A percentile compares a stretch with the other conserved stretches of the same genome.
Conservation (phyloP, 768 basidiomycete species). For the Lactarius psammicola region DNA sequence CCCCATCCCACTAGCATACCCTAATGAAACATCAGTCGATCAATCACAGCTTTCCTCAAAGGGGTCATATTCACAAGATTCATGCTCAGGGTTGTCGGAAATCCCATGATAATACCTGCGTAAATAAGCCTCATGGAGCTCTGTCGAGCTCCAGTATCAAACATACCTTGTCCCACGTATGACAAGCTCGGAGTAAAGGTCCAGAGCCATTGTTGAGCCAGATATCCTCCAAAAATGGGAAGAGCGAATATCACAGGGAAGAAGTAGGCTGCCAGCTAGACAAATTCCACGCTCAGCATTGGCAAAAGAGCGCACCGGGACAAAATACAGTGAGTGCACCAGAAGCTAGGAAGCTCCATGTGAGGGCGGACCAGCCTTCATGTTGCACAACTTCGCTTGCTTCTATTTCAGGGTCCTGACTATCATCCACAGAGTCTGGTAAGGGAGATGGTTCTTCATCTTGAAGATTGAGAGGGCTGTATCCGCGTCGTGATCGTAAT, state of each 20-base stretch:
- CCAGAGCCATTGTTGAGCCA: conserved; percentile 91
- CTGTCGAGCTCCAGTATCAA: background rate
- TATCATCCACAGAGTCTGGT: conserved; percentile 18
- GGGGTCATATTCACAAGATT: conserved; percentile 58
- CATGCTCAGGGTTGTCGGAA: conserved; percentile 92
- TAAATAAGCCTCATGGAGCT: conserved; percentile 6
- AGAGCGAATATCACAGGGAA: conserved; percentile 87
- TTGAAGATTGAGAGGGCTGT: conserved; percentile 44
- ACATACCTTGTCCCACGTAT: conserved; percentile 85
- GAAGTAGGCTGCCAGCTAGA: conserved; percentile 80
- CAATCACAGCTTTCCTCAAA: conserved; percentile 11
- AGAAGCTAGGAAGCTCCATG: conserved; percentile 76
- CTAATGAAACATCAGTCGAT: conserved; percentile 38
- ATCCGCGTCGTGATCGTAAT: conserved; percentile 56
- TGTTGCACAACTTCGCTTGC: conserved; percentile 51
- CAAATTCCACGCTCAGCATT: conserved; percentile 6
- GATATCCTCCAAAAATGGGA: conserved; percentile 77
- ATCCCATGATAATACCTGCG: conserved; percentile 94
- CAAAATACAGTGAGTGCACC: conserved; percentile 68
- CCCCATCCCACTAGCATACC: conserved; percentile 99
- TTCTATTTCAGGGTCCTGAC: conserved; percentile 36
- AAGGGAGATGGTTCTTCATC: conserved; percentile 30
- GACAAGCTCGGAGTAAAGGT: conserved; percentile 88
- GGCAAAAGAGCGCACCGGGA: background rate
- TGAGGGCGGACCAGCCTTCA: conserved; percentile 74